Evolutionary conservation across 129 eudicot species (phyloP).

Genomic region (Pseudognaphalium luteoalbum): DNA sequence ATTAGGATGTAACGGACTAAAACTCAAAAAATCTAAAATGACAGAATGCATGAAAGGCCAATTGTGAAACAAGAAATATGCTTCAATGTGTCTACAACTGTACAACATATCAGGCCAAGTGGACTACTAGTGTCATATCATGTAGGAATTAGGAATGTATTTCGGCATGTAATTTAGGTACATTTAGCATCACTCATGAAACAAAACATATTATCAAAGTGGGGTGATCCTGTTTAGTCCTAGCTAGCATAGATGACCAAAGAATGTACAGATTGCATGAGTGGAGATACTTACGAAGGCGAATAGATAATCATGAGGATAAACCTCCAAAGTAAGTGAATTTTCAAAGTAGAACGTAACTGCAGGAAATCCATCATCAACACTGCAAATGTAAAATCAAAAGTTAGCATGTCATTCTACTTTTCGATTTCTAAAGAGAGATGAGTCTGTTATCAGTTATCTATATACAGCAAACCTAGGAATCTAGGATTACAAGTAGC

Average conservation of each 20-base stretch:
- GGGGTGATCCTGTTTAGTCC: not conserved
- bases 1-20: not conserved
- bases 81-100: not conserved
- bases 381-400: constrained; percentile 49
- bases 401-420: constrained; percentile 22
- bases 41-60: constrained; percentile 1
- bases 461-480: constrained; percentile 2
- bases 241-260: not conserved
- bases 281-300: constrained; percentile 63
- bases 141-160: too few relatives aligned
- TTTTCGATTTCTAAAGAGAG: constrained; percentile 1
- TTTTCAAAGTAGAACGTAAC: constrained; percentile 71
- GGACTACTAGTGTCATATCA: not conserved
- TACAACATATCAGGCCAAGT: not conserved
- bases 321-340: constrained; percentile 68
- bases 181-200: not conserved
- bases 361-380: constrained; percentile 82
- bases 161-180: not conserved
- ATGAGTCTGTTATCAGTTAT: too few relatives aligned
- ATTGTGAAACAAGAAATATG: not conserved
- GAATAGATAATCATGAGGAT: constrained; percentile 82
- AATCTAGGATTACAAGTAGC: not conserved
- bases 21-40: constrained; percentile 2
- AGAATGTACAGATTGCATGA: constrained; percentile 15
- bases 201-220: not conserved